A percentile compares a stretch with the other conserved stretches of the same genome.
Evolutionary conservation across 345 rosid genomes (phyloP).

Genomic region (Murraya paniculata): DNA sequence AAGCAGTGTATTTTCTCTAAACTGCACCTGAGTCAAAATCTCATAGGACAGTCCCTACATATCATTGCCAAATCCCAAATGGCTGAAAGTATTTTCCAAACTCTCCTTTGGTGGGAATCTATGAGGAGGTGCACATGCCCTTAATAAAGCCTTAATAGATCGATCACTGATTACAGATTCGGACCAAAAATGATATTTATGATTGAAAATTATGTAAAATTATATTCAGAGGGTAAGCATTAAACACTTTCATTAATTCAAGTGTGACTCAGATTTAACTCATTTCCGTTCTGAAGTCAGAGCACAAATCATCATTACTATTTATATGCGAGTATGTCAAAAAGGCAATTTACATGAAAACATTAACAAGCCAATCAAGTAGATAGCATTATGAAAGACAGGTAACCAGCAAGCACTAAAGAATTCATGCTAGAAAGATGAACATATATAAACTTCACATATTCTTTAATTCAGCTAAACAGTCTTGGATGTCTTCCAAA

Average conservation of each 20-base stretch:
- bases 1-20: not conserved
- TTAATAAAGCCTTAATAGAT: not conserved
- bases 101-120: not conserved
- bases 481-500: constrained; percentile 57
- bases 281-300: not conserved
- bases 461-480: constrained; percentile 49
- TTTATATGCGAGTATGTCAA: not conserved
- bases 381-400: not conserved
- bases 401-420: not conserved
- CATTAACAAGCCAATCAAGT: not conserved
- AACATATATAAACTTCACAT: constrained; percentile 27
- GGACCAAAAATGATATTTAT: not conserved
- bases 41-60: not conserved
- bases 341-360: not conserved
- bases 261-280: not conserved
- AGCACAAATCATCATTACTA: not conserved
- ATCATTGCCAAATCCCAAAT: not conserved
- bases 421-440: not conserved
- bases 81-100: not conserved
- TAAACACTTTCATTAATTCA: not conserved
- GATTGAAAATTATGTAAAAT: not conserved
- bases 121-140: not conserved
- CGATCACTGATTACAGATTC: not conserved
- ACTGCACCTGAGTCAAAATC: not conserved
- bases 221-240: not conserved